A percentile compares a stretch with the other conserved stretches of the same genome.
These are phyloP conservation scores for Coemansia sp. DNA, from an alignment of 192 early-diverging fungal genomes.

Conservation along the genomic window DNA sequence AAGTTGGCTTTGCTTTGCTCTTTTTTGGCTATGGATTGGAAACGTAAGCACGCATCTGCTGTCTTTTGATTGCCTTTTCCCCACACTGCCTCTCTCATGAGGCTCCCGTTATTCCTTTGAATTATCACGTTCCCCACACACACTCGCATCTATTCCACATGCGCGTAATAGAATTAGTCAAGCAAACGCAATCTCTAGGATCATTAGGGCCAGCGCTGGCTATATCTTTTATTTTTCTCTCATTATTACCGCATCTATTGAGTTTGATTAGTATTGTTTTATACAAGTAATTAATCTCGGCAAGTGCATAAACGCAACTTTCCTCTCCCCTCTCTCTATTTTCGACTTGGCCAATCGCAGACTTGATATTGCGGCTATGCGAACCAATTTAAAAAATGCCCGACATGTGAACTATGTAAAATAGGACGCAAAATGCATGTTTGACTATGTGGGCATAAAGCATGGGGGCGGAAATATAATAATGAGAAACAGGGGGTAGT, in stretches of 20 bases:
- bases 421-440: background rate
- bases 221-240: background rate
- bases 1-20: background rate
- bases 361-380: background rate
- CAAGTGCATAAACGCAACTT: background rate
- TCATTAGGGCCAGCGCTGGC: background rate
- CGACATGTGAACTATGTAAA: conserved; percentile 2
- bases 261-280: background rate
- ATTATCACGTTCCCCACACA: background rate
- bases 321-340: background rate
- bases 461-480: background rate
- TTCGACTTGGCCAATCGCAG: background rate
- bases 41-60: conserved; percentile 1
- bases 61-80: background rate
- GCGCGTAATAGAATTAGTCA: background rate
- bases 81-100: background rate
- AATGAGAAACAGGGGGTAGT: background rate
- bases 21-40: background rate
- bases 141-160: background rate
- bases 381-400: conserved; percentile 14
- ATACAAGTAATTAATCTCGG: conserved; percentile 5
- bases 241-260: background rate
- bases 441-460: conserved; percentile 2
- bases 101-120: background rate
- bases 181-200: background rate